Evolutionary conservation across 2,329 filamentous ascomycete species (phyloP).

Genomic region (Exophiala aquamarina): DNA sequence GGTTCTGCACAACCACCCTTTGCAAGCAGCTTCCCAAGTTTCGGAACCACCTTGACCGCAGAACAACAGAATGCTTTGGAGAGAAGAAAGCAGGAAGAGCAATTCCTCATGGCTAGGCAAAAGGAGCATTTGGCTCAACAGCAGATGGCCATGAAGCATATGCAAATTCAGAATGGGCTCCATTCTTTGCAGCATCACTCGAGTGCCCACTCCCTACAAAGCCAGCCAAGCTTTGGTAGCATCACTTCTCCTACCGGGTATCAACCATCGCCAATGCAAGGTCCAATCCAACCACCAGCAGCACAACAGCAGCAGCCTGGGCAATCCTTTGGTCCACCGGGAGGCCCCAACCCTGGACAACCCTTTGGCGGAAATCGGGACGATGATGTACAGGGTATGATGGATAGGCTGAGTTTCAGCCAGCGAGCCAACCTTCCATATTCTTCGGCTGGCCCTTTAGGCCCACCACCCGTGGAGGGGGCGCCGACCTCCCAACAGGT

Average conservation of each 20-base stretch:
- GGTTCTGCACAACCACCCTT: conserved; percentile 80
- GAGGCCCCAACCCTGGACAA: conserved; percentile 9
- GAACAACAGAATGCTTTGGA: conserved; percentile 98
- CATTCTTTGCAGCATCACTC: conserved; percentile 82
- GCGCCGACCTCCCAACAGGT: conserved; percentile 56
- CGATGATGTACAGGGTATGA: conserved; percentile 66
- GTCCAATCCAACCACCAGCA: conserved; percentile 57
- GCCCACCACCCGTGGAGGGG: conserved; percentile 45
- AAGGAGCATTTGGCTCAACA: conserved; percentile 89
- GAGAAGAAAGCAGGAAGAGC: conserved; percentile 94
- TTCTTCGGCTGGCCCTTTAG: conserved; percentile 49
- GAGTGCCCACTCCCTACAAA: conserved; percentile 92
- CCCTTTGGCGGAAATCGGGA: conserved; percentile 54
- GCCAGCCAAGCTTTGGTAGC: conserved; percentile 93
- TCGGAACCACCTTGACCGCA: conserved; percentile 91
- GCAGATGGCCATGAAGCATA: conserved; percentile 71
- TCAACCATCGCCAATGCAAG: conserved; percentile 60
- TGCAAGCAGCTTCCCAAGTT: conserved; percentile 90
- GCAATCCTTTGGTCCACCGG: conserved; percentile 13
- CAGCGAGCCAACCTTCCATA: conserved; percentile 48
- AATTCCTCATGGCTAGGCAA: conserved; percentile 93
- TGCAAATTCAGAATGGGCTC: conserved; percentile 62
- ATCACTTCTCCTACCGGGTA: conserved; percentile 82
- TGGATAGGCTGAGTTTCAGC: conserved; percentile 65
- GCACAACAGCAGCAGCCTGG: conserved; percentile 17